phyloP scores from a whole-genome alignment of 164 flowering plant genomes.

The Annona squamosa region DNA sequence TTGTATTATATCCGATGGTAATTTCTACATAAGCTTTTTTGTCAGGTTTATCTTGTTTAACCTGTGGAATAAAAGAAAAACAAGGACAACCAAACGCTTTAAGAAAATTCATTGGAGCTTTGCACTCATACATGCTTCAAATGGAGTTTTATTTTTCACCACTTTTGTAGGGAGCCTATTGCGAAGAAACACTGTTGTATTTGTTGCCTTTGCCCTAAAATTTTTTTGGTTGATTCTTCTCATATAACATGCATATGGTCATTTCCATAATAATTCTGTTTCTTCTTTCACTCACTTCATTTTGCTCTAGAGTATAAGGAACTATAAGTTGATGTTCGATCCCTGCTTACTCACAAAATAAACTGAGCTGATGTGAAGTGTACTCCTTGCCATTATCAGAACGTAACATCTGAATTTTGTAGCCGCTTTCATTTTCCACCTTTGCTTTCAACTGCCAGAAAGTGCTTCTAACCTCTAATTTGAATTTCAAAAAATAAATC shows the following conservation, averaged over 20 bases:
- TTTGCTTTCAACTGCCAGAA: neutral
- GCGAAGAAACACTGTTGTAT: neutral
- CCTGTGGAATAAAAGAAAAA: neutral
- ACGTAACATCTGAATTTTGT: neutral
- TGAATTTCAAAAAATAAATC: neutral
- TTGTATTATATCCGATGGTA: neutral
- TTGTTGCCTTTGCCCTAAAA: neutral
- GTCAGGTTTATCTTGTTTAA: neutral
- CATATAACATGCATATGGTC: neutral
- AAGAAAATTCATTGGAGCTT: neutral
- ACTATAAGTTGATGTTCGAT: neutral
- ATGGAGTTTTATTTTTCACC: neutral
- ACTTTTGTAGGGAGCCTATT: neutral
- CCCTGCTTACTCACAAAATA: neutral
- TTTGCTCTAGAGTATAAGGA: neutral
- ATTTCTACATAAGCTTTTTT: neutral
- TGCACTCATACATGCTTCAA: neutral
- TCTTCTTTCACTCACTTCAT: neutral
- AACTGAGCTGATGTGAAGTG: neutral
- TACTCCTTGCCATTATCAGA: neutral
- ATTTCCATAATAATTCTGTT: neutral
- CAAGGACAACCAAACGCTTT: neutral
- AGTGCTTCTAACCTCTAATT: neutral
- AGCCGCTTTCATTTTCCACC: neutral
- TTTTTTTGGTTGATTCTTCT: neutral